Conservation (phyloP, 352 stramenopile genomes). For the Phytophthora citrophthora region DNA sequence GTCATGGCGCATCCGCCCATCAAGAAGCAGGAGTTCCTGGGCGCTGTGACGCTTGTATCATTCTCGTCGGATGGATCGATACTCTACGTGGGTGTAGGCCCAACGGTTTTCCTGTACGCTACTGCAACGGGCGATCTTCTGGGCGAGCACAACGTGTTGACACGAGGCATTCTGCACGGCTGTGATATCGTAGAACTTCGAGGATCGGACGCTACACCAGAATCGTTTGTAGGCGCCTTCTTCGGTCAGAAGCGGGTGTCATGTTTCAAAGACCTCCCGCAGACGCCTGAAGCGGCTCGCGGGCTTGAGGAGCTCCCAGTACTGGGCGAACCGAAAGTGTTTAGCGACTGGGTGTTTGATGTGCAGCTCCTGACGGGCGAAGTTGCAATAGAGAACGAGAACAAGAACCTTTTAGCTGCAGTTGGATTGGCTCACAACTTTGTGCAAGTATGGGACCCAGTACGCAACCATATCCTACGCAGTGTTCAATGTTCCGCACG, state of each 20-base stretch:
- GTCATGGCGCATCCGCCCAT: constrained; percentile 11
- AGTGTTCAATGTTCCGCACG: constrained; percentile 76
- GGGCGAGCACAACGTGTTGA: constrained; percentile 51
- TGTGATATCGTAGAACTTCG: constrained; percentile 48
- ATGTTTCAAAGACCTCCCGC: constrained; percentile 57
- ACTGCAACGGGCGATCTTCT: constrained; percentile 53
- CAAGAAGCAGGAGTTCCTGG: constrained; percentile 77
- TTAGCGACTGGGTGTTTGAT: constrained; percentile 88
- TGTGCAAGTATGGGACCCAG: constrained; percentile 77
- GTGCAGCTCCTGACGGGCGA: constrained; percentile 60
- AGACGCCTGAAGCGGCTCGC: constrained; percentile 33
- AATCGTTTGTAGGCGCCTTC: constrained; percentile 53
- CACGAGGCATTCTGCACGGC: constrained; percentile 77
- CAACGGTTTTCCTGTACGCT: constrained; percentile 73
- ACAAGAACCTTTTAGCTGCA: constrained; percentile 45
- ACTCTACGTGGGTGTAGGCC: constrained; percentile 76
- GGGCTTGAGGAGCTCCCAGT: constrained; percentile 29
- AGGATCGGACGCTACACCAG: neutral
- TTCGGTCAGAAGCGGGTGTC: constrained; percentile 84
- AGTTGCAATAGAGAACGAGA: constrained; percentile 14
- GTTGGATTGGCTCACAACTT: constrained; percentile 88
- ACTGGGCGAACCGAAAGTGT: constrained; percentile 62
- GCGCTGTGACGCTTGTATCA: constrained; percentile 81
- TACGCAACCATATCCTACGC: constrained; percentile 48
- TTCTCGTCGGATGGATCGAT: constrained; percentile 77